A percentile compares a stretch with the other conserved stretches of the same genome.
phyloP scores from a whole-genome alignment of 805 yeast genomes.

The Monosporozyma solicola region DNA sequence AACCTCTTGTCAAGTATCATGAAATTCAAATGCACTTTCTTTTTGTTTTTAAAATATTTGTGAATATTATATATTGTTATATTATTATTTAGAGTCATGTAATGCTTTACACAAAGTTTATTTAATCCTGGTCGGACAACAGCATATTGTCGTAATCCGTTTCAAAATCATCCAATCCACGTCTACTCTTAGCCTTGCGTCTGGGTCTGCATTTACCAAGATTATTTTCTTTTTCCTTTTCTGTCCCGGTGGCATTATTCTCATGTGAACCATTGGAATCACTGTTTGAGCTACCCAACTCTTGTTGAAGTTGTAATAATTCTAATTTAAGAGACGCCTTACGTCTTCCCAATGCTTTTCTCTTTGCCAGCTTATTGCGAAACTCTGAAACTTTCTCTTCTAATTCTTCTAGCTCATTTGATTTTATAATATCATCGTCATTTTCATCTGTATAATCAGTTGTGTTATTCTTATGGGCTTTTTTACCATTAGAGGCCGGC shows the following conservation, averaged over 20 bases:
- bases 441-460: constrained; percentile 20
- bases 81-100: background rate
- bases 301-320: constrained; percentile 7
- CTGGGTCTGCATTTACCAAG: background rate
- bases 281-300: constrained; percentile 21
- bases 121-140: background rate
- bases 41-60: background rate
- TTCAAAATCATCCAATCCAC: background rate
- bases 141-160: background rate
- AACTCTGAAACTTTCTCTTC: constrained; percentile 29
- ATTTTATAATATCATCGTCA: constrained; percentile 30
- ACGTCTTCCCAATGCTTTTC: constrained; percentile 30
- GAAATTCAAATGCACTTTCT: background rate
- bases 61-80: background rate
- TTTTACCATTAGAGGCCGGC: background rate
- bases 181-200: background rate
- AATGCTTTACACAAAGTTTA: background rate
- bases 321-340: constrained; percentile 25
- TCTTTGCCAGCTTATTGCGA: constrained; percentile 26
- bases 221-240: background rate
- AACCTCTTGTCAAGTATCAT: background rate
- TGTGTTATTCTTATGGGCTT: background rate
- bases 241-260: background rate
- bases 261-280: constrained; percentile 12
- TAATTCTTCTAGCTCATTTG: constrained; percentile 28